A percentile compares a stretch with the other conserved stretches of the same genome.
Conservation (phyloP, 2,329 filamentous ascomycete species). For the Aspergillus costaricaensis region DNA sequence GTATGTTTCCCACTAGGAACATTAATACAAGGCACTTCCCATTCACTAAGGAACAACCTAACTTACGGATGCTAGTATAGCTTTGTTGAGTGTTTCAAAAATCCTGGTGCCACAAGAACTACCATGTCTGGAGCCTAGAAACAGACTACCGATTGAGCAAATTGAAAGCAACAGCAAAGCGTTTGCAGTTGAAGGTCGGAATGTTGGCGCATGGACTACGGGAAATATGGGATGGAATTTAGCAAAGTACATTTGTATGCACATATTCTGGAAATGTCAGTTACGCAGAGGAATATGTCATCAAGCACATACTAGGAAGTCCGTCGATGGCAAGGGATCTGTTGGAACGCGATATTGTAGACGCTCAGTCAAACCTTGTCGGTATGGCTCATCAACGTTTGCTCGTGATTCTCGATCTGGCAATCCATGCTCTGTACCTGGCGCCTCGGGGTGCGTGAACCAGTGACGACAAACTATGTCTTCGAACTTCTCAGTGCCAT, state of each 20-base stretch:
- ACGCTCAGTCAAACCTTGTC: not conserved
- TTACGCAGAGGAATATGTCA: not conserved
- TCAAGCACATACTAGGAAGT: not conserved
- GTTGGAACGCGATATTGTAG: slow-evolving; percentile 4
- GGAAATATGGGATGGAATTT: slow-evolving; percentile 5
- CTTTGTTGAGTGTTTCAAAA: slow-evolving; percentile 30
- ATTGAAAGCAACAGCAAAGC: slow-evolving; percentile 39
- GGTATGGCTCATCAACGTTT: slow-evolving; percentile 1
- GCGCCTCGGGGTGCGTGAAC: not conserved
- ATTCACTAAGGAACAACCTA: not conserved
- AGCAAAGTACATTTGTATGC: slow-evolving; percentile 9
- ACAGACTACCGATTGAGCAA: slow-evolving; percentile 39
- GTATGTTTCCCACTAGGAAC: slow-evolving; percentile 4
- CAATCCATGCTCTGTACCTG: not conserved
- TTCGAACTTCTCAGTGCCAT: not conserved
- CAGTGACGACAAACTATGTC: not conserved
- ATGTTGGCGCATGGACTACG: slow-evolving; percentile 5
- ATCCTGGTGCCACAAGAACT: slow-evolving; percentile 27
- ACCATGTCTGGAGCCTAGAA: slow-evolving; percentile 35
- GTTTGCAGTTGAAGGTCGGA: slow-evolving; percentile 25
- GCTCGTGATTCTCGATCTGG: not conserved
- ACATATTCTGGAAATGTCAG: slow-evolving; percentile 5
- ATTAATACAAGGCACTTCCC: too few species aligned
- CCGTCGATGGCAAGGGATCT: not conserved
- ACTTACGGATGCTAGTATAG: slow-evolving; percentile 4